Evolutionary conservation across 345 rosid genomes (phyloP).

Genomic region (Microthlaspi erraticum): DNA sequence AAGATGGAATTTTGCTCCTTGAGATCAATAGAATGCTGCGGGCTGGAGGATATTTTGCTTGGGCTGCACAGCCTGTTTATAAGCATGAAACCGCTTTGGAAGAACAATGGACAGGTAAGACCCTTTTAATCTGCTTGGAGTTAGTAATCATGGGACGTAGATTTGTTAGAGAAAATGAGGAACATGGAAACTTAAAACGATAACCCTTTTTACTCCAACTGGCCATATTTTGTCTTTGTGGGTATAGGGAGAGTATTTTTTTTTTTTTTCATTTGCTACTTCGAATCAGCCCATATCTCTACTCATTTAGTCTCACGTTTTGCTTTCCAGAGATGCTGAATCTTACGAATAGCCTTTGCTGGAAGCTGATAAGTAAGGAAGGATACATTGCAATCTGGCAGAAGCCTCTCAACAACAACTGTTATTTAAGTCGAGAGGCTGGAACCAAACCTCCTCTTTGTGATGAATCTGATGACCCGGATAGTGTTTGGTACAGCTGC

Average conservation of each 20-base stretch:
- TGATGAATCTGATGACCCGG: slow-evolving; percentile 83
- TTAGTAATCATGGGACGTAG: slow-evolving; percentile 9
- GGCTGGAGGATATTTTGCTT: slow-evolving; percentile 96
- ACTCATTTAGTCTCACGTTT: slow-evolving; percentile 21
- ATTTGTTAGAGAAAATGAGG: slow-evolving; percentile 20
- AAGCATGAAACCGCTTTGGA: slow-evolving; percentile 83
- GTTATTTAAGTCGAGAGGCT: slow-evolving; percentile 77
- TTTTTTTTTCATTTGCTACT: slow-evolving; percentile 1
- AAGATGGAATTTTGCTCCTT: slow-evolving; percentile 95
- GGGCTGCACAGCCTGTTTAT: slow-evolving; percentile 99
- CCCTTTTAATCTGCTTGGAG: slow-evolving; percentile 26
- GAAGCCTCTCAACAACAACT: slow-evolving; percentile 78
- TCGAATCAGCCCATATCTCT: slow-evolving; percentile 11
- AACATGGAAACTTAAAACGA: slow-evolving; percentile 2
- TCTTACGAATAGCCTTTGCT: slow-evolving; percentile 88
- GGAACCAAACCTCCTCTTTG: slow-evolving; percentile 81
- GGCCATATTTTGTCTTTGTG: slow-evolving; percentile 1
- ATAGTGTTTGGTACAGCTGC: slow-evolving; percentile 75
- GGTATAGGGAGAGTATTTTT: slow-evolving; percentile 10
- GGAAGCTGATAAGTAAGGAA: slow-evolving; percentile 93
- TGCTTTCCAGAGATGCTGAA: slow-evolving; percentile 85
- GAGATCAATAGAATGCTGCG: slow-evolving; percentile 96
- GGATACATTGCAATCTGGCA: slow-evolving; percentile 95
- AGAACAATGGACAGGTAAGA: slow-evolving; percentile 95
- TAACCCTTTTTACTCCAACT: neutral